Base-by-base conservation (phyloP, 805 yeast species). In the Yarrowia osloensis region DNA sequence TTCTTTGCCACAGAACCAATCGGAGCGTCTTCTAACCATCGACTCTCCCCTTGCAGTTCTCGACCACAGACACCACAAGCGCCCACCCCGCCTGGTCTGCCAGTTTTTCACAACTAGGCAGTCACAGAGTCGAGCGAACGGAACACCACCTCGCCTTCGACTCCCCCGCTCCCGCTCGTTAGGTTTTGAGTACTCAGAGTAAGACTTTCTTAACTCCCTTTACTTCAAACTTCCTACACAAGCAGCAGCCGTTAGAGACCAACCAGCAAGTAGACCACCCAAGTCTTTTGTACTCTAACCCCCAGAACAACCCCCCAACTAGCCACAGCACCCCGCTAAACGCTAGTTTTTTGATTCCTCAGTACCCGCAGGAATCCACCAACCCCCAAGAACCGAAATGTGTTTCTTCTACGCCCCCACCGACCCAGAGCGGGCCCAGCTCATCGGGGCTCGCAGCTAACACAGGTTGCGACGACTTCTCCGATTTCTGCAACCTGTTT, bases 141-240 rank as follows among this genome's bases (percentile, higher is more conserved):
- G 63, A 57, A 57, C 49, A 57, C 63, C 63, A 57, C 63, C 49
- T 28, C 63, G 63, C 63, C 49, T 57, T 57, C 63, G 63, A 57
- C 63, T 57, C 63, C 63, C 63, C 63, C 49, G 49, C 49, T 55
- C 4, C 46, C 63, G 63, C 63, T 17, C 31, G 49, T 22, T 57
- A 57, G 63, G 49, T 57, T 57, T 57, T 57, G 63, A 57, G 63
- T 57, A 57, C 49, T 26, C 63, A 57, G 63, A 57, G 63, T 57
- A 57, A 57, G 63, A 22, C 49, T 26, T 26, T 57, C 63, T 57
- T 57, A 57, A 40, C 49, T 40, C 63, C 63, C 62, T 55, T 55
- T 57, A 57, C 63, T 40, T 57, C 63, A 40, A 57, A 57, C 63
- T 57, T 39, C 49, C 63, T 26, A 39, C 63, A 57, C 63, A 57